Evolutionary conservation across 176 grass and related monocot species (phyloP), one percentile per base, ranked within the genome.

Genomic region (Ensete ventricosum): DNA sequence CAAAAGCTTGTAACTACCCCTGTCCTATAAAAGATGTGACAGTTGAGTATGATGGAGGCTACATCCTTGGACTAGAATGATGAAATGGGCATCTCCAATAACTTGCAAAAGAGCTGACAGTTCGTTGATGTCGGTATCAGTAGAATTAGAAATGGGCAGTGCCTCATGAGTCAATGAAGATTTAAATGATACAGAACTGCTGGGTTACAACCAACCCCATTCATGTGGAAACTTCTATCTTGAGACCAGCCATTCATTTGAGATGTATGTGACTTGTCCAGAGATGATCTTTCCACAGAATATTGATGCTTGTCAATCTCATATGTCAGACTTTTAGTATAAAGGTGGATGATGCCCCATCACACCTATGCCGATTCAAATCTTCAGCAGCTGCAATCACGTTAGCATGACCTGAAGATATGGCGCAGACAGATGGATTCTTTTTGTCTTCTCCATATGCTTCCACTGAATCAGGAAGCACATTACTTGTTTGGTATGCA

Each of bases 31-130:
- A 50, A 58, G 67, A 52, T 55, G 76, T 8, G 50, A 21, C 54
- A 55, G 8, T 23, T 10, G 55, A 6, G n/a, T 72, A 62, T 23
- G 54, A 27, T 62, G 78, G 19, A 52, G 68, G 67, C 78, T 54
- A 80, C 10, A 80, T 27, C 50, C 10, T 62, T 52, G 24, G 24
- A 24, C 1, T 24, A 0, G 24, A 24, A 24, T 24, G 24, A 64
- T 70, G 12, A 66, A 58, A 54, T 79, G 23, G 26, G 23, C 54
- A 72, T 80, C 78, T 51, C 26, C 34, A 62, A 79, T 53, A 10
- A 19, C 14, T 17, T 60, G 78, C 11, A 54, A n/a, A 50, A 80
- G 72, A 51, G 54, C n/a, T 17, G 78, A 69, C n/a, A 80, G 52
- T 62, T 63, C 43, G 6, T 9, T 51, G 19, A 55, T 20, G 23